Conservation (phyloP, 192 early-diverging fungal genomes). For the Backusella morwellensis region DNA sequence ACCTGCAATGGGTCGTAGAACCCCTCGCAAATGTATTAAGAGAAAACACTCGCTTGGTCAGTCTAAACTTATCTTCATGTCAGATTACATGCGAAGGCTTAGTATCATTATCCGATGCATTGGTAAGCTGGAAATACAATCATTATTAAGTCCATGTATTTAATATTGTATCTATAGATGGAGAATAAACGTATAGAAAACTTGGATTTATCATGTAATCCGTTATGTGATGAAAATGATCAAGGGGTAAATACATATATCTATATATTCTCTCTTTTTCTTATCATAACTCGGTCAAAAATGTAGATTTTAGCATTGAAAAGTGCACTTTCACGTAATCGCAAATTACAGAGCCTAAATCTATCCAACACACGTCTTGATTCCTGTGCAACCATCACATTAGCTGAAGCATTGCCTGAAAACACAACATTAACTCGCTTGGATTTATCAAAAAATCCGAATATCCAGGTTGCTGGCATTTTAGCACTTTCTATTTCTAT, state of each 20-base stretch:
- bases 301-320: conserved; percentile 19
- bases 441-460: conserved; percentile 76
- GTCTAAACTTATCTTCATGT: conserved; percentile 34
- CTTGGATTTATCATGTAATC: conserved; percentile 21
- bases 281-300: background rate
- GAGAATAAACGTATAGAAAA: conserved; percentile 11
- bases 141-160: background rate
- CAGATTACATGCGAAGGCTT: conserved; percentile 44
- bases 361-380: conserved; percentile 20
- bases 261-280: background rate
- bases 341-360: background rate
- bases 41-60: background rate
- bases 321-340: conserved; percentile 13
- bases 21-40: background rate
- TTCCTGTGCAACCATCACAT: conserved; percentile 58
- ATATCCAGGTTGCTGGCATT: conserved; percentile 77
- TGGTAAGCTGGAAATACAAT: conserved; percentile 31
- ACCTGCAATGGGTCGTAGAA: background rate
- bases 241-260: conserved; percentile 16
- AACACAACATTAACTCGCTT: conserved; percentile 64
- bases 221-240: conserved; percentile 15
- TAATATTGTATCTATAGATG: background rate
- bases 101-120: conserved; percentile 36
- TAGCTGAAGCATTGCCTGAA: conserved; percentile 85
- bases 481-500: conserved; percentile 80